Conservation (phyloP, 2,329 filamentous ascomycete genomes). For the Pseudogymnoascus sp. region DNA sequence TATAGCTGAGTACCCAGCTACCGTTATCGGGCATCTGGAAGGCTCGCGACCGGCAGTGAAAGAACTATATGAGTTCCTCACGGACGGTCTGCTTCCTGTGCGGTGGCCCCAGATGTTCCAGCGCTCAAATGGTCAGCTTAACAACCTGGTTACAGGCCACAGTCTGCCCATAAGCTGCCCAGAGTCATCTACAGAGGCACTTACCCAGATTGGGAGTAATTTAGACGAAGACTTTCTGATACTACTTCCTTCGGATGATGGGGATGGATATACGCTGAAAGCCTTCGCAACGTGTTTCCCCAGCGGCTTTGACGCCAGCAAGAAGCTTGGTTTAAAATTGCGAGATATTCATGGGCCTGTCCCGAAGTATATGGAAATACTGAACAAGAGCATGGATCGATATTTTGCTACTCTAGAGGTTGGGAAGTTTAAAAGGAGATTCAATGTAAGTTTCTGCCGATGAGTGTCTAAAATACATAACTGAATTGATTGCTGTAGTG, state of each 20-base stretch:
- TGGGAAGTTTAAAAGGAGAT: slow-evolving; percentile 46
- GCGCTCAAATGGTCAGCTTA: slow-evolving; percentile 19
- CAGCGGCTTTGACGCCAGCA: slow-evolving; percentile 47
- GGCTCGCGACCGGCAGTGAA: slow-evolving; percentile 37
- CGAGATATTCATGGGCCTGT: slow-evolving; percentile 51
- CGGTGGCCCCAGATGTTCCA: slow-evolving; percentile 49
- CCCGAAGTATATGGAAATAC: slow-evolving; percentile 46
- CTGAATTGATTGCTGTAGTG: slow-evolving; percentile 19
- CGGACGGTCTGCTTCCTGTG: slow-evolving; percentile 45
- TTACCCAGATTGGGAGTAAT: slow-evolving; percentile 41
- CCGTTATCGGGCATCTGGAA: slow-evolving; percentile 33
- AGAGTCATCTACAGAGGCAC: slow-evolving; percentile 31
- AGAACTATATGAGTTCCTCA: slow-evolving; percentile 50
- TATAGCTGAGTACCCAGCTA: slow-evolving; percentile 36
- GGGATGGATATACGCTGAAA: slow-evolving; percentile 42
- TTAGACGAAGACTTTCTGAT: slow-evolving; percentile 55
- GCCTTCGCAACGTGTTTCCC: slow-evolving; percentile 51
- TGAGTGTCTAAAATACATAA: too few species aligned
- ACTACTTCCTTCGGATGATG: slow-evolving; percentile 38
- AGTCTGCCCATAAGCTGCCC: slow-evolving; percentile 33
- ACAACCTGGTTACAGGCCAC: slow-evolving; percentile 39
- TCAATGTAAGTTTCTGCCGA: slow-evolving; percentile 34
- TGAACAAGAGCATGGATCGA: slow-evolving; percentile 53
- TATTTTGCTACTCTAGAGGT: slow-evolving; percentile 48
- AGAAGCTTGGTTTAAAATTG: slow-evolving; percentile 45